Conservation (phyloP, 495 filamentous ascomycete species). For the Astrocystis sublimbata region DNA sequence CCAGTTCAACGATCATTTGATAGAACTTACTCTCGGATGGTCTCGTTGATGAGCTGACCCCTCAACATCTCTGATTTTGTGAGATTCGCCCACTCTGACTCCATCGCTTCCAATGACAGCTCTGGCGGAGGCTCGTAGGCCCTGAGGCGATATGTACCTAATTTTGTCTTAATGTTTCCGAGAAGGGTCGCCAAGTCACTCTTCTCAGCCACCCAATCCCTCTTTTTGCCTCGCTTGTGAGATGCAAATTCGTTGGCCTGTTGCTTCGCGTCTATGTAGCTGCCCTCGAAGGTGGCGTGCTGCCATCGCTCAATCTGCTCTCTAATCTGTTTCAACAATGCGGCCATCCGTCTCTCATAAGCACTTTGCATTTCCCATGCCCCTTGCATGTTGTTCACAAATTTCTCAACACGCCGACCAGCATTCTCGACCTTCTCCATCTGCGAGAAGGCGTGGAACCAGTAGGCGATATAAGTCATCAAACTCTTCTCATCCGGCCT, state of each 20-base stretch:
- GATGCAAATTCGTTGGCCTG: slow-evolving; percentile 77
- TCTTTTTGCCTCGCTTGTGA: slow-evolving; percentile 87
- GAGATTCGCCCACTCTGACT: slow-evolving; percentile 76
- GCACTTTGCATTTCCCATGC: slow-evolving; percentile 99
- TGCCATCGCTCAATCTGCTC: slow-evolving; percentile 75
- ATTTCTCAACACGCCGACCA: slow-evolving; percentile 94
- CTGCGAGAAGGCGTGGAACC: slow-evolving; percentile 99
- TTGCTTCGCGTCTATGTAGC: slow-evolving; percentile 88
- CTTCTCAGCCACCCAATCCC: slow-evolving; percentile 96
- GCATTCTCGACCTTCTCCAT: slow-evolving; percentile 98
- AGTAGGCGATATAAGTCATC: slow-evolving; percentile 99
- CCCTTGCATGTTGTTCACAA: slow-evolving; percentile 98
- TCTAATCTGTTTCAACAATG: slow-evolving; percentile 69
- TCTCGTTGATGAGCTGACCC: slow-evolving; percentile 94
- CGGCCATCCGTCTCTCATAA: slow-evolving; percentile 86
- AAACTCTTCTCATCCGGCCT: slow-evolving; percentile 93
- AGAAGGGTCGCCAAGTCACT: slow-evolving; percentile 88
- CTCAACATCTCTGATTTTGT: slow-evolving; percentile 80
- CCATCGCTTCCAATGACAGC: slow-evolving; percentile 74
- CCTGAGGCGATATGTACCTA: slow-evolving; percentile 88
- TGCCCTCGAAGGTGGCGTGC: slow-evolving; percentile 79
- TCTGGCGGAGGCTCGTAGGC: slow-evolving; percentile 87
- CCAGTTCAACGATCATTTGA: neutral
- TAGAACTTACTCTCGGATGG: slow-evolving; percentile 77
- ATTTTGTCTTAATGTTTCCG: slow-evolving; percentile 98